Evolutionary conservation across 352 stramenopile genomes (phyloP), one percentile per base, ranked within the genome.

Genomic region (Globisporangium irregulare): DNA sequence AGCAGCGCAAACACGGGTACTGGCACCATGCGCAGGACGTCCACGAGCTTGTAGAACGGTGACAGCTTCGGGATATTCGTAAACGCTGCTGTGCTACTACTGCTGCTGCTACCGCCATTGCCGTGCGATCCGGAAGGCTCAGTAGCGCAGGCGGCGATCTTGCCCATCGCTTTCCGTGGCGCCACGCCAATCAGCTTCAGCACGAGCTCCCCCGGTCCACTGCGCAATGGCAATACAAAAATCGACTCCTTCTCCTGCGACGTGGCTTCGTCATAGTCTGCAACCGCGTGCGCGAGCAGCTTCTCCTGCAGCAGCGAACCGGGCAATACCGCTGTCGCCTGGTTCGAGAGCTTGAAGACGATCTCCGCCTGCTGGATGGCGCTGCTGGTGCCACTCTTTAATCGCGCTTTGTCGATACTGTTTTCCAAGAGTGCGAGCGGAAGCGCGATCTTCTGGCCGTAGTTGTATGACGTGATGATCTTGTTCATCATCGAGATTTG

Each of bases 401-500:
- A 56, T 4, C 62, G 59, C 27, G 70, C 70, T 25, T 73, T 74
- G 10, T 76, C 76, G 20, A 70, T 74, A 59, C 75, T 84, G 6
- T 15, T 62, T 56, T 92, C 82, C 41, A 95, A 66, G 34, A 95
- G 62, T 15, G 75, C 79, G 41, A 88, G 69, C 15, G 86, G 82
- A 50, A 95, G 51, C 29, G 85, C 86, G 73, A 95, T 95, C 70
- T 91, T 91, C 71, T 95, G 87, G 48, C 86, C 84, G 69, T 93
- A 95, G 63, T 85, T 81, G 63, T 95, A 95, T 2, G 81, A 67
- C 65, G 86, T 89, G 65, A 95, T 92, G 64, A 93, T 80, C 68
- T 93, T 94, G 73, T 91, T 90, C 25, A 91, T 70, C 80, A 95
- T 91, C 60, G 83, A 84, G 71, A 95, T 92, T 71, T 93, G 83